Evolutionary conservation across 1,139 yeast genomes (phyloP), one percentile per base, ranked within the genome.

Genomic region (Debaryomyces subglobosus): DNA sequence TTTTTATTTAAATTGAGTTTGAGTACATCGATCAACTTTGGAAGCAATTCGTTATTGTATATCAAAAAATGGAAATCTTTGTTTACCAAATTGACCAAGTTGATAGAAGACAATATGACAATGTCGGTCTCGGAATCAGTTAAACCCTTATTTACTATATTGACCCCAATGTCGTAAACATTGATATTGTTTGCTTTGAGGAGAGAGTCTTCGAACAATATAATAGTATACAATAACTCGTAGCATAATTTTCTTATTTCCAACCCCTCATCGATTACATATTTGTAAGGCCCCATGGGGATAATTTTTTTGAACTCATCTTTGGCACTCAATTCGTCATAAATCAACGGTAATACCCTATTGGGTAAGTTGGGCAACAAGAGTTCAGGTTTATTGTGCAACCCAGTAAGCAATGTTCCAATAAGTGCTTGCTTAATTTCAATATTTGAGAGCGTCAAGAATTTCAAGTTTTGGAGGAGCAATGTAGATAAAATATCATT

Each of bases 271-370:
- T 89, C 97, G 40, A 88, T 80, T 51, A 84, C 84, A 61, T 88
- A 92, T 59, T 88, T 88, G 71, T 87, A 89, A 0, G 96, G 96
- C 0, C 97, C 97, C 84, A 90, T 88, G 42, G 86, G 88, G 36
- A 89, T 85, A 10, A 77, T 70, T 49, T 85, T 84, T 45, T 87
- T 81, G 57, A 84, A 84, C 45, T 78, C 77, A 24, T 74, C 75
- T 54, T 80, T 81, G 2, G 86, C 74, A 13, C 68, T 69, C 35
- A 89, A 74, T 58, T 87, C 91, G 15, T 71, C 72, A 55, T 77
- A 79, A 4, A 88, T 67, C 2, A 68, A 62, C 0, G 86, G 84
- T 37, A 86, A 64, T 65, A 92, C 88, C 57, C 89, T 94, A 50
- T 82, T 81, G 57, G 89, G 86, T 51, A 88, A 71, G 16, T 76